These are phyloP conservation scores for Phytophthora brassicae DNA, from an alignment of 352 stramenopile species.

Conservation along the genomic window DNA sequence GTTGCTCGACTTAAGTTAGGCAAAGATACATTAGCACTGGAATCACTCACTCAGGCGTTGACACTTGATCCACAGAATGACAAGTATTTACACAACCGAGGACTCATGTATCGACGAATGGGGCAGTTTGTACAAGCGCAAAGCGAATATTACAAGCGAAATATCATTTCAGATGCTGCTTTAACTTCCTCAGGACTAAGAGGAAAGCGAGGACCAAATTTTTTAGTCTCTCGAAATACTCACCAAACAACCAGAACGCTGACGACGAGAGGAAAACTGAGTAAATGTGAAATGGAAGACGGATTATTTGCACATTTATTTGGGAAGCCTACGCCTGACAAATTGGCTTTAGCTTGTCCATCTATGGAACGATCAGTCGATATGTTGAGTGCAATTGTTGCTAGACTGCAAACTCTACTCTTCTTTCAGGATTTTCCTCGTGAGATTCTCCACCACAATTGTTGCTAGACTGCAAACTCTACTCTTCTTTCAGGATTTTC, in stretches of 20 bases:
- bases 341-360: conserved; percentile 55
- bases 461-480: conserved; percentile 52
- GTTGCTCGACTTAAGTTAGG: conserved; percentile 52
- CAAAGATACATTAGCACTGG: conserved; percentile 40
- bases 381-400: conserved; percentile 52
- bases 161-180: conserved; percentile 12
- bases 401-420: conserved; percentile 51
- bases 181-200: not conserved
- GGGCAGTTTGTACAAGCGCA: conserved; percentile 48
- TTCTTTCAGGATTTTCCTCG: conserved; percentile 73
- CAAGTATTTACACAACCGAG: conserved; percentile 56
- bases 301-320: conserved; percentile 71
- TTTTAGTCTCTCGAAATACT: not conserved
- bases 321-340: conserved; percentile 62
- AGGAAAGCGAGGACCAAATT: too few relatives aligned
- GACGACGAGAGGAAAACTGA: conserved; percentile 13
- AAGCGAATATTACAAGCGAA: conserved; percentile 52
- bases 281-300: conserved; percentile 50
- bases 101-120: conserved; percentile 59
- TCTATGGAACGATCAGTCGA: conserved; percentile 39
- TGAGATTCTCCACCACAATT: conserved; percentile 43
- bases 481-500: conserved; percentile 74
- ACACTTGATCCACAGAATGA: conserved; percentile 39
- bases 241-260: not conserved
- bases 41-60: conserved; percentile 43